phyloP scores from a whole-genome alignment of 345 rosid species.

The Hibiscus trionum region DNA sequence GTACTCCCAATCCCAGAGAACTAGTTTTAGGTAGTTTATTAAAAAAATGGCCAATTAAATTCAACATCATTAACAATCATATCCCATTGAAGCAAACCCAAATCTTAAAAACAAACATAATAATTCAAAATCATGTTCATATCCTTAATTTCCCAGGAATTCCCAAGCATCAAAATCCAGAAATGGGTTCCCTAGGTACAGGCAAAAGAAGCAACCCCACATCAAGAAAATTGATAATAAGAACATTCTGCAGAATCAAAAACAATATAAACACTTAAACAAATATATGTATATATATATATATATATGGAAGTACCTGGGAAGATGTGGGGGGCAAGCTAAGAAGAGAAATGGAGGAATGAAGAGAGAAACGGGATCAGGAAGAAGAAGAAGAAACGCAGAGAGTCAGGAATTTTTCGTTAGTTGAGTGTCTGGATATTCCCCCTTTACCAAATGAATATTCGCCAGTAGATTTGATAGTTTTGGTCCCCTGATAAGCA shows the following conservation, averaged over 20 bases:
- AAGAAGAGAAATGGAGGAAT: neutral
- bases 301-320: neutral
- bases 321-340: neutral
- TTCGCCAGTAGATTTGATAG: neutral
- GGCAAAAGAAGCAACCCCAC: neutral
- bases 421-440: neutral
- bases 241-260: neutral
- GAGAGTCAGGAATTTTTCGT: neutral
- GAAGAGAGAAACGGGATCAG: neutral
- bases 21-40: neutral
- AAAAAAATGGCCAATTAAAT: neutral
- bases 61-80: neutral
- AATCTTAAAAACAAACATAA: neutral
- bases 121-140: neutral
- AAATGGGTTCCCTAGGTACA: neutral
- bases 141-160: neutral
- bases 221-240: neutral
- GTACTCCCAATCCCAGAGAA: neutral
- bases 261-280: neutral
- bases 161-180: neutral
- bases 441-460: neutral
- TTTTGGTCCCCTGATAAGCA: neutral
- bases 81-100: neutral
- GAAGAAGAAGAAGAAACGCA: neutral
- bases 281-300: neutral